phyloP scores from a whole-genome alignment of 495 filamentous ascomycete genomes.

The Extremus antarcticus region DNA sequence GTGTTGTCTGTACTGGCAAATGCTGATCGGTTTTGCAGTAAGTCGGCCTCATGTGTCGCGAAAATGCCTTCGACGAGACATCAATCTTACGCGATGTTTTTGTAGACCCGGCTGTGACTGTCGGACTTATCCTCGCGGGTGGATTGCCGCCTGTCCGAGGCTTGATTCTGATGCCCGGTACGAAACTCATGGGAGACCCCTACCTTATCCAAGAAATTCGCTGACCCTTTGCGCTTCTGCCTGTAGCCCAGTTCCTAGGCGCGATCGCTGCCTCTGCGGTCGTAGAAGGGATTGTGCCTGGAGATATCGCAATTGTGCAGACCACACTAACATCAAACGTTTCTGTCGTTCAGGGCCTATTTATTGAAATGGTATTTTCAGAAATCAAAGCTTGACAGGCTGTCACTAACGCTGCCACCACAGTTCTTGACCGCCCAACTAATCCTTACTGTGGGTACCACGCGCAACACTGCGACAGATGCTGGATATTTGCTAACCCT shows the following conservation, averaged over 20 bases:
- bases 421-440: constrained; percentile 41
- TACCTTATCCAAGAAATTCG: too few relatives aligned
- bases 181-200: too few relatives aligned
- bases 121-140: constrained; percentile 47
- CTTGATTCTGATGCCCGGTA: constrained; percentile 42
- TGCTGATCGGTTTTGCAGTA: constrained; percentile 21
- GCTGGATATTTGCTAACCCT: too few relatives aligned
- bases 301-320: constrained; percentile 32
- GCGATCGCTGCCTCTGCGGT: constrained; percentile 45
- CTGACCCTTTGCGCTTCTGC: too few relatives aligned
- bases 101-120: constrained; percentile 32
- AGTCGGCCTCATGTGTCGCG: not conserved
- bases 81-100: not conserved
- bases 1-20: constrained; percentile 32
- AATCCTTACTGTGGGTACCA: too few relatives aligned
- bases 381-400: too few relatives aligned
- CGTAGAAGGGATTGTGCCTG: constrained; percentile 42
- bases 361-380: constrained; percentile 67
- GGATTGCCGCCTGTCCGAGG: constrained; percentile 40
- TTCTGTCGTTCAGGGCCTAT: constrained; percentile 51
- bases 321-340: constrained; percentile 50
- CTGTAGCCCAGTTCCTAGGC: constrained; percentile 44
- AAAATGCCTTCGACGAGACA: not conserved
- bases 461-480: too few relatives aligned
- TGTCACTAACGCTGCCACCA: constrained; percentile 10